Evolutionary conservation across 2,329 filamentous ascomycete genomes (phyloP).

Genomic region (Zasmidium cellare): DNA sequence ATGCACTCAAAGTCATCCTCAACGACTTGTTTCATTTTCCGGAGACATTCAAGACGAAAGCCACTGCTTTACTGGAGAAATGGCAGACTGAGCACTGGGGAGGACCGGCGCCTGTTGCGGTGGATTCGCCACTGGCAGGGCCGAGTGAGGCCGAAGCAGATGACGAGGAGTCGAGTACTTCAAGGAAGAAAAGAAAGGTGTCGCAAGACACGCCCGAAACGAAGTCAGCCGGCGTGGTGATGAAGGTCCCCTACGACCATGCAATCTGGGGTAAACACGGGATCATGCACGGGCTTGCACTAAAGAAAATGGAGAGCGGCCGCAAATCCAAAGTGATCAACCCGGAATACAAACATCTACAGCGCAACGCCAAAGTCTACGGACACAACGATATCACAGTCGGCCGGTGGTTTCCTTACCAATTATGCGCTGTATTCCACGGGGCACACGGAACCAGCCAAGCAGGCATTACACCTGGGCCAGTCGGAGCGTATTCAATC

Average conservation of each 20-base stretch:
- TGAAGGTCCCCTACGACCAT: constrained; percentile 10
- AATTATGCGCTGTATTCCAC: constrained; percentile 24
- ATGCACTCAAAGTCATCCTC: constrained; percentile 17
- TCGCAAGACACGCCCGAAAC: background rate
- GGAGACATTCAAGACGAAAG: constrained; percentile 10
- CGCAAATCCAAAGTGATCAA: constrained; percentile 14
- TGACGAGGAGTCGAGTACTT: background rate
- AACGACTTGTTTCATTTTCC: constrained; percentile 15
- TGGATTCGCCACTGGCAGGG: background rate
- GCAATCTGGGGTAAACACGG: constrained; percentile 26
- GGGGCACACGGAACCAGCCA: constrained; percentile 28
- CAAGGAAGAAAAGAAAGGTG: no score
- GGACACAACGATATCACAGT: constrained; percentile 28
- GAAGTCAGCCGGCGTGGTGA: no score
- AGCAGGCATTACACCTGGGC: constrained; percentile 24
- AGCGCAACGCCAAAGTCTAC: constrained; percentile 19
- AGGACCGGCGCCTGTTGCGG: background rate
- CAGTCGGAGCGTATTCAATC: constrained; percentile 25
- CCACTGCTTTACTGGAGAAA: constrained; percentile 16
- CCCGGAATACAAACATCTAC: constrained; percentile 10
- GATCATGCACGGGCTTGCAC: constrained; percentile 29
- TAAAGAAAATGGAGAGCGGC: constrained; percentile 4
- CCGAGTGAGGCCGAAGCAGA: background rate
- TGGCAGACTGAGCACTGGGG: constrained; percentile 10
- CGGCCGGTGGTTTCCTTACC: constrained; percentile 26